Evolutionary conservation across 2,329 filamentous ascomycete genomes (phyloP).

Genomic region (Tolypocladium capitatum): DNA sequence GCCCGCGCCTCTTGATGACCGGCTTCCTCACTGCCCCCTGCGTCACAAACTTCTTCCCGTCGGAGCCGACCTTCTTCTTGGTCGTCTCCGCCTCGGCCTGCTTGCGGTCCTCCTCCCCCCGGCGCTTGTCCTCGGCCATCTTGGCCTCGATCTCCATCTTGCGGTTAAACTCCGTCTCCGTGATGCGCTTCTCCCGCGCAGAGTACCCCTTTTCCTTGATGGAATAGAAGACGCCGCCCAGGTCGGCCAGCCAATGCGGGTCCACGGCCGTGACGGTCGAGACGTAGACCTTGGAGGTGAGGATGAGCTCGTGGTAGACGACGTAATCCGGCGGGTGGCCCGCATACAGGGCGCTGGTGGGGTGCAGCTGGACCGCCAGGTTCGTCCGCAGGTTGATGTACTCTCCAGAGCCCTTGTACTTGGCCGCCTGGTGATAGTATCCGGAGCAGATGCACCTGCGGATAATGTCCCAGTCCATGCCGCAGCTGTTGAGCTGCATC

Average conservation of each 20-base stretch:
- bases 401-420: slow-evolving; percentile 91
- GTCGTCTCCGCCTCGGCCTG: slow-evolving; percentile 32
- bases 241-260: slow-evolving; percentile 90
- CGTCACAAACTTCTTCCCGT: slow-evolving; percentile 44
- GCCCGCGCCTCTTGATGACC: slow-evolving; percentile 39
- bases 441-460: slow-evolving; percentile 94
- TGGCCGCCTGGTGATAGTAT: slow-evolving; percentile 95
- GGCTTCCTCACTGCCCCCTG: slow-evolving; percentile 51
- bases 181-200: slow-evolving; percentile 69
- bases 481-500: slow-evolving; percentile 76
- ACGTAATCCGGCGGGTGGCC: slow-evolving; percentile 95
- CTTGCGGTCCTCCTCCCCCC: slow-evolving; percentile 46
- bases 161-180: slow-evolving; percentile 81
- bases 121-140: slow-evolving; percentile 75
- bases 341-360: slow-evolving; percentile 85
- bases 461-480: slow-evolving; percentile 93
- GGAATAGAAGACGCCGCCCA: slow-evolving; percentile 94
- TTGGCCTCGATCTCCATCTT: slow-evolving; percentile 88
- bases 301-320: slow-evolving; percentile 92
- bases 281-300: slow-evolving; percentile 97
- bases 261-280: slow-evolving; percentile 93
- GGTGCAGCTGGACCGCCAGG: slow-evolving; percentile 87
- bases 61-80: slow-evolving; percentile 22
- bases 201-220: slow-evolving; percentile 97
- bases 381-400: slow-evolving; percentile 94